Evolutionary conservation across 208 protist genomes (phyloP), one percentile per base, ranked within the genome.

Genomic region (Novymonas esmeraldas): DNA sequence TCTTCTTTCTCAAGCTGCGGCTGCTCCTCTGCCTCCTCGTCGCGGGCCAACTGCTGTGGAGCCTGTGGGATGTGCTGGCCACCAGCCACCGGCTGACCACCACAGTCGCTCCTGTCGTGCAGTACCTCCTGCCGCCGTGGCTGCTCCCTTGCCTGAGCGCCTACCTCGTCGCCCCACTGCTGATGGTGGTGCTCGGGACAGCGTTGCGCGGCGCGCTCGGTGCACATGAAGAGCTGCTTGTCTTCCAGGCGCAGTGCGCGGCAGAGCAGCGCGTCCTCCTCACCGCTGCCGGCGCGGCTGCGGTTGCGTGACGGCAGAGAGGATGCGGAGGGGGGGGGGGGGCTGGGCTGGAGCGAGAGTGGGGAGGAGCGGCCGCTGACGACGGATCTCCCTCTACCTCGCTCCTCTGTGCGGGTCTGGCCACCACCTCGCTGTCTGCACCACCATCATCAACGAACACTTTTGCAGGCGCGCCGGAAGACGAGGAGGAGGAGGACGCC

Each of bases 1-100:
- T 73, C 26, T 71, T 63, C 36, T 72, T 82, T 36, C 45, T 82
- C 26, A 78, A 74, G 51, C 33, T 82, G 28, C 75, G 75, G 0
- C 59, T 73, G 5, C 56, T 72, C 7, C 64, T 80, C 31, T 80
- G 75, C 49, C 42, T 80, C n/a, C 38, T 64, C 22, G 70, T 76
- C 20, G 62, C 70, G 5, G 29, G 56, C n/a, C 55, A 70, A 29
- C 44, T 76, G 14, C 34, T 70, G 48, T 69, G 61, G 70, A 65
- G 33, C 33, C 18, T 76, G 45, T 63, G 34, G 44, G 56, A 49
- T 33, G 44, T 64, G 2, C 34, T 76, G 24, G 22, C 29, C 4
- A 24, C 41, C 33, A 36, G 41, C 24, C 39, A 45, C 16, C 6
- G 24, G 16, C 6, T 39, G 13, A 44, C 64, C 0, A 31, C 62